These are phyloP conservation scores for Candida methanosorbosa DNA, from an alignment of 805 yeast genomes.

Conservation along the genomic window DNA sequence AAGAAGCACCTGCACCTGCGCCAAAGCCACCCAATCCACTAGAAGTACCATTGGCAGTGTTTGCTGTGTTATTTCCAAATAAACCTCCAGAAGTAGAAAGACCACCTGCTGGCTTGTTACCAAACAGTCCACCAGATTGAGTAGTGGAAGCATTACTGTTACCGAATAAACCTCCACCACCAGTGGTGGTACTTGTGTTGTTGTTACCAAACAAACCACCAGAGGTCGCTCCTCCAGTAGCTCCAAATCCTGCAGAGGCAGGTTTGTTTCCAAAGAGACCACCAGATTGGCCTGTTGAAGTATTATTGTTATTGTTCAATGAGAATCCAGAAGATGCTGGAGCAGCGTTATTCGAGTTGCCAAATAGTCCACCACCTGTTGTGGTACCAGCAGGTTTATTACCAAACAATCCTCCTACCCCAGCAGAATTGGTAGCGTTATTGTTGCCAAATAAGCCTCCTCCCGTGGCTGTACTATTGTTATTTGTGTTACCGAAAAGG, in stretches of 20 bases:
- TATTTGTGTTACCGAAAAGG: conserved; percentile 3
- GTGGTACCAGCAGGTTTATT: conserved; percentile 6
- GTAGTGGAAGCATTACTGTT: conserved; percentile 8
- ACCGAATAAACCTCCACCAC: conserved; percentile 24
- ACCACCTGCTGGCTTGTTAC: conserved; percentile 15
- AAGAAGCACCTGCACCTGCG: not conserved
- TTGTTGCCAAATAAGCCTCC: conserved; percentile 11
- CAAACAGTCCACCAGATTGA: conserved; percentile 30
- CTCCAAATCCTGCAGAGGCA: conserved; percentile 5
- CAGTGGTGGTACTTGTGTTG: conserved; percentile 12
- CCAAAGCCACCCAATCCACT: conserved; percentile 15
- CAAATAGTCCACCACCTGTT: conserved; percentile 6
- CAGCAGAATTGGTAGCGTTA: not conserved
- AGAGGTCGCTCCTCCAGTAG: conserved; percentile 4
- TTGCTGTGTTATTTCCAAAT: conserved; percentile 25
- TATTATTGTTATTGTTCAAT: conserved; percentile 18
- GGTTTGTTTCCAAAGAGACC: conserved; percentile 25
- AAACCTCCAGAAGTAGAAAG: conserved; percentile 25
- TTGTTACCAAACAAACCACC: conserved; percentile 28
- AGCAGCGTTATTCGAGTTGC: not conserved
- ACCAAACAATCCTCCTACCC: conserved; percentile 21
- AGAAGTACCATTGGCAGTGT: conserved; percentile 11
- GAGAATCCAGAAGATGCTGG: conserved; percentile 1
- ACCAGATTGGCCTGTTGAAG: conserved; percentile 11
- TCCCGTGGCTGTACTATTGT: conserved; percentile 5